Base-by-base conservation (phyloP, 2,329 filamentous ascomycete species). In the Tympanopsis confertula region DNA sequence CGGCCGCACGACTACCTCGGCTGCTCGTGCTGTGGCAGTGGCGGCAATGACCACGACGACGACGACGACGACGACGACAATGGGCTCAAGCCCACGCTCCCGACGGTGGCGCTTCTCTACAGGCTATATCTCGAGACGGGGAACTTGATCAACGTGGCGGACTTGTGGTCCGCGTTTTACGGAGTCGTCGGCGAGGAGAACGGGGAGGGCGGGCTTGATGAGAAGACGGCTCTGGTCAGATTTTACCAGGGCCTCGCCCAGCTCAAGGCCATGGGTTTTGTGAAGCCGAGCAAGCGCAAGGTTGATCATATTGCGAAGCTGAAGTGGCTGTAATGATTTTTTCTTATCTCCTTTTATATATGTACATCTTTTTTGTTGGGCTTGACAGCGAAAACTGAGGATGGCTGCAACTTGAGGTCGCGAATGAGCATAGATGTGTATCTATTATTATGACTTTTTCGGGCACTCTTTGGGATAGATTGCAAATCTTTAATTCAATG, bases 201-300 rank as follows among this genome's bases (percentile, higher is more conserved):
- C 10, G 35, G 13, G 45, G 44, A 13, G 44, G 42, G 26, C 36
- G 65, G 53, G 3, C 48, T 61, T 5, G 63, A 69, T 35, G 73
- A 78, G 54, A 63, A 73, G 45, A 68, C 66, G 35, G 70, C 68
- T 5, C 67, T 86, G 59, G 77, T 86, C 30, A 62, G 84, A 41
- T 98, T 96, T 59, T 95, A 95, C 57, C 73, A 78, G 42, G 84
- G 75, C 4, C 58, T 96, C 44, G 86, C 89, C 1, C 91, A 98
- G 57, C 59, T 98, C 54, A 82, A 80, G 56, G 74, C 80, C 38
- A 67, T 98, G 50, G 91, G 91, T 5, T 82, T 95, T 59, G 71
- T 96, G 43, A 95, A 91, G 63, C 71, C 73, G 43, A 96, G 82
- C 52, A 84, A 82, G 60, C 94, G 88, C 67, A 94, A 94, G 67